These are phyloP conservation scores for Ettlia oleoabundans DNA, from an alignment of 139 green algal genomes.

Conservation along the genomic window DNA sequence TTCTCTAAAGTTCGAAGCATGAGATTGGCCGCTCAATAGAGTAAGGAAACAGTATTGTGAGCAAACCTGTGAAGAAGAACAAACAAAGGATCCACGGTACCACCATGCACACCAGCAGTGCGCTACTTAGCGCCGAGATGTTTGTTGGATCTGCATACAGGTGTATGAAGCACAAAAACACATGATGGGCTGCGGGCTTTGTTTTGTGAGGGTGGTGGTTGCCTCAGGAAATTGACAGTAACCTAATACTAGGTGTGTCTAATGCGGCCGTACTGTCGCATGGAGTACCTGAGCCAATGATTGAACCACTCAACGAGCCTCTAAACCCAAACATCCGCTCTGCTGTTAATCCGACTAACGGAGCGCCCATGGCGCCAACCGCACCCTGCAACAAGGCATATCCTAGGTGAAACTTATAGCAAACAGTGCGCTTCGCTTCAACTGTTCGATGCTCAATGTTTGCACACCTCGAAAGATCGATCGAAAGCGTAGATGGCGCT, in stretches of 20 bases:
- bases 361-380: slow-evolving; percentile 61
- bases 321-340: slow-evolving; percentile 72
- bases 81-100: slow-evolving; percentile 72
- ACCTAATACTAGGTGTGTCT: not conserved
- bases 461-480: slow-evolving; percentile 64
- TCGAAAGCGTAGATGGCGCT: slow-evolving; percentile 86
- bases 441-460: too few species aligned
- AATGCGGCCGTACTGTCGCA: not conserved
- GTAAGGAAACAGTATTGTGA: too few species aligned
- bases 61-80: slow-evolving; percentile 59
- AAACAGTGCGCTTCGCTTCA: not conserved
- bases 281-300: not conserved
- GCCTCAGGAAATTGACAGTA: not conserved
- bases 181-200: not conserved
- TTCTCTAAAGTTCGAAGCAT: too few species aligned
- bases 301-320: slow-evolving; percentile 34
- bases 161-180: not conserved
- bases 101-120: slow-evolving; percentile 66
- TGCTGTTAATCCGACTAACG: slow-evolving; percentile 73
- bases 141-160: slow-evolving; percentile 42
- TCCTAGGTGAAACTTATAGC: too few species aligned
- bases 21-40: too few species aligned
- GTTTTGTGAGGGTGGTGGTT: not conserved
- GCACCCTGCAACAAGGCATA: slow-evolving; percentile 71
- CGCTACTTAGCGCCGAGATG: slow-evolving; percentile 58